Base-by-base conservation (phyloP, 2,329 filamentous ascomycete species). In the Leptographium lundbergii region DNA sequence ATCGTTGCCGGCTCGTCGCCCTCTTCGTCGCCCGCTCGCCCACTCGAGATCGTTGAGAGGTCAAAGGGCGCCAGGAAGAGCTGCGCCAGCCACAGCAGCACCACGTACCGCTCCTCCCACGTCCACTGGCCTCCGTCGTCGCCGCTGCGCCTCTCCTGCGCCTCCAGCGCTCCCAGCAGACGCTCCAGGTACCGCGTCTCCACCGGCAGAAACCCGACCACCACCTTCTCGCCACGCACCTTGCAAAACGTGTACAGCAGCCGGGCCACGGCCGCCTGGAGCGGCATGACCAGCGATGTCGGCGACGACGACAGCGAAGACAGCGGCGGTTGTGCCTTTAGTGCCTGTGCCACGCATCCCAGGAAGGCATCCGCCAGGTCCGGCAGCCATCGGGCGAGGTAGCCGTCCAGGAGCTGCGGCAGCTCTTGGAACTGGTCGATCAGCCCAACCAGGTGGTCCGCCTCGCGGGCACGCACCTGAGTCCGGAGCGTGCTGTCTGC, bases 371-470 rank as follows among this genome's bases (percentile, higher is more conserved):
- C 80, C 29, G 89, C 84, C 42, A 97, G 77, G 48, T 81, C 75
- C 27, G 89, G 86, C 56, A 97, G 77, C 71, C 95, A 84, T 63
- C 74, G 79, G 56, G 87, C 84, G 50, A 99, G 78, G 70, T 92
- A 82, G 11, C 89, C 83, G 72, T 99, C 94, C 29, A 99, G 81
- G 47, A 97, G 80, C 70, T 99, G 94, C 22, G 94, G 94, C 64
- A 95, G 86, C 75, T 96, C 91, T 77, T 97, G 92, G 66, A 97
- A 99, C 2, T 88, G 85, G 65, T 96, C 91, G 56, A 99, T 82
- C 5, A 81, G 70, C 76, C 60, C 61, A 32, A 63, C 61, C 47
- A 66, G 61, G 24, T 63, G 65, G 32, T 64, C 59, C 14, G 65
- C 61, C 42, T 67, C 66, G 27, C 65, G 58, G 14, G 13, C 6